Evolutionary conservation across 2,329 filamentous ascomycete genomes (phyloP).

Genomic region (Emericellopsis atlantica): DNA sequence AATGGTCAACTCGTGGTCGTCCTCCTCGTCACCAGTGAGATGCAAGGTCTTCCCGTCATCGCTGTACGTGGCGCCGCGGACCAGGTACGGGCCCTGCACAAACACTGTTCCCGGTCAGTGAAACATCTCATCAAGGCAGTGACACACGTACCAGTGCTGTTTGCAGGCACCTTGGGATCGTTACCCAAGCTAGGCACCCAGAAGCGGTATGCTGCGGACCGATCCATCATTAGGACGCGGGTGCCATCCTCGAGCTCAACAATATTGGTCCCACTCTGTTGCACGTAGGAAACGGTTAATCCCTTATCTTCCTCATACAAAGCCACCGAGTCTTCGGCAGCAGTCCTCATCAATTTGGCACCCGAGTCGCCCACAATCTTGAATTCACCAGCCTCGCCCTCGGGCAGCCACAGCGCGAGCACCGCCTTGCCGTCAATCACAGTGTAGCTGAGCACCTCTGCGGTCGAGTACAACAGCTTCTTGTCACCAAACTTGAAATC

Average conservation of each 20-base stretch:
- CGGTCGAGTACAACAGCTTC: slow-evolving; percentile 40
- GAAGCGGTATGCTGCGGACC: slow-evolving; percentile 40
- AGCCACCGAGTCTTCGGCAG: slow-evolving; percentile 23
- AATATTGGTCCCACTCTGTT: slow-evolving; percentile 31
- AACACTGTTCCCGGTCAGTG: slow-evolving; percentile 22
- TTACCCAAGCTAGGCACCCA: slow-evolving; percentile 38
- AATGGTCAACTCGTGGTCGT: slow-evolving; percentile 26
- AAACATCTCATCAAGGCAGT: not conserved
- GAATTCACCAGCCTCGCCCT: slow-evolving; percentile 42
- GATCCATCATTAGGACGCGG: slow-evolving; percentile 38
- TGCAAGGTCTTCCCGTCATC: slow-evolving; percentile 19
- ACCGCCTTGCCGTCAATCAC: slow-evolving; percentile 31
- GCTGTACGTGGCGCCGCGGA: slow-evolving; percentile 27
- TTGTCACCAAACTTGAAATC: slow-evolving; percentile 42
- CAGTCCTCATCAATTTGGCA: slow-evolving; percentile 15
- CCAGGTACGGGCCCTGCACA: slow-evolving; percentile 37
- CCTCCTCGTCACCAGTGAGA: slow-evolving; percentile 30
- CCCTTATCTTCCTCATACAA: slow-evolving; percentile 24
- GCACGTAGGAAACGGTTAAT: slow-evolving; percentile 33
- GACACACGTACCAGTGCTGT: slow-evolving; percentile 26
- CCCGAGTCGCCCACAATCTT: slow-evolving; percentile 25
- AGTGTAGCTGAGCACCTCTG: slow-evolving; percentile 39
- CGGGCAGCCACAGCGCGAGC: slow-evolving; percentile 39
- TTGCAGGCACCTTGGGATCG: slow-evolving; percentile 28
- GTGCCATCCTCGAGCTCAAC: slow-evolving; percentile 32